phyloP scores from a whole-genome alignment of 2,329 filamentous ascomycete species.

The Talaromyces sp. region DNA sequence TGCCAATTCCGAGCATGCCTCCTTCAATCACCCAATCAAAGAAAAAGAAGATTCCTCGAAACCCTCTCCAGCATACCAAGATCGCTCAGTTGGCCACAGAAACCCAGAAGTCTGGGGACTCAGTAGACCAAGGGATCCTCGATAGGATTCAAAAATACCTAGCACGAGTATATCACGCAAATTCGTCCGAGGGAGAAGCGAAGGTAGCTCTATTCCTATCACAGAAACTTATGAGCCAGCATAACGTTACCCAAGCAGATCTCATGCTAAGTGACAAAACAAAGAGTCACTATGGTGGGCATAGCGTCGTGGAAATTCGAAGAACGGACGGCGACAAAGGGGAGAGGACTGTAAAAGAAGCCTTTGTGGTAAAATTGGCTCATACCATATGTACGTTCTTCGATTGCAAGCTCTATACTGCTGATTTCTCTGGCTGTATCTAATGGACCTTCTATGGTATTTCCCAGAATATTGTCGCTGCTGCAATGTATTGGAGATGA shows the following conservation, averaged over 20 bases:
- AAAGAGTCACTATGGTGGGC: not conserved
- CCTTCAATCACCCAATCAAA: not conserved
- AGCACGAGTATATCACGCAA: not conserved
- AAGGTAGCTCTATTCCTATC: not conserved
- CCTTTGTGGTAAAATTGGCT: not conserved
- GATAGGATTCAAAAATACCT: slow-evolving; percentile 1
- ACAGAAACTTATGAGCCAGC: not conserved
- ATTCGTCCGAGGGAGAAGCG: not conserved
- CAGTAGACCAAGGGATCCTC: not conserved
- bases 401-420: slow-evolving; percentile 19
- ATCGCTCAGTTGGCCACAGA: not conserved
- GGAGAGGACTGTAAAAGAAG: not conserved
- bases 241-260: not conserved
- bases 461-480: slow-evolving; percentile 15
- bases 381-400: slow-evolving; percentile 19
- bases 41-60: not conserved
- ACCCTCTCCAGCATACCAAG: not conserved
- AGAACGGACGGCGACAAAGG: not conserved
- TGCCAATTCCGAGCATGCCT: not conserved
- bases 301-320: not conserved
- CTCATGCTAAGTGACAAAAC: not conserved
- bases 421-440: slow-evolving; percentile 3
- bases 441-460: slow-evolving; percentile 17
- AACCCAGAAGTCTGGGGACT: not conserved
- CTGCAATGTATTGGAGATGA: slow-evolving; percentile 16